Evolutionary conservation across 2,329 filamentous ascomycete species (phyloP).

Genomic region (Thermoascus crustaceus): DNA sequence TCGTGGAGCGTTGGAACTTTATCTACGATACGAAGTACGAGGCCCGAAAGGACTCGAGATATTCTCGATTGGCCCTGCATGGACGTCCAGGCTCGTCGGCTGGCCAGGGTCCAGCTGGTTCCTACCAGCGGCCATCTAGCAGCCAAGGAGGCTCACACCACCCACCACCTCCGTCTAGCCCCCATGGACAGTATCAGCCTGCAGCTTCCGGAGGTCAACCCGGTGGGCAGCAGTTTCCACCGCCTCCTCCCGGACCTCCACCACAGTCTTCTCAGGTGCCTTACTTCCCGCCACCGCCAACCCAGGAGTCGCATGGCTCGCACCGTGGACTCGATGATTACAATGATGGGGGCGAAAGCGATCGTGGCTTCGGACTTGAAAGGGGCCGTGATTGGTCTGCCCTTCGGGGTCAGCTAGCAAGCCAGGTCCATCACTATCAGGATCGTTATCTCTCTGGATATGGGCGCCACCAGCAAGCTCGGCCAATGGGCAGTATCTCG

Average conservation of each 20-base stretch:
- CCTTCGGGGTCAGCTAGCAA: slow-evolving; percentile 33
- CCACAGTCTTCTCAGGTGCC: slow-evolving; percentile 20
- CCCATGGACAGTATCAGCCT: too few species aligned
- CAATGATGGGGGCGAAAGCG: slow-evolving; percentile 24
- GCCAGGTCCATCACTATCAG: slow-evolving; percentile 38
- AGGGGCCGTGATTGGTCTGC: slow-evolving; percentile 29
- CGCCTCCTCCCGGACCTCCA: slow-evolving; percentile 30
- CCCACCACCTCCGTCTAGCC: too few species aligned
- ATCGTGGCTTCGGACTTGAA: slow-evolving; percentile 26
- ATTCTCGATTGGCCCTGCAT: slow-evolving; percentile 17
- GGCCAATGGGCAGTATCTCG: slow-evolving; percentile 26
- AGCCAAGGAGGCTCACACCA: neutral
- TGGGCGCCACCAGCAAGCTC: slow-evolving; percentile 11
- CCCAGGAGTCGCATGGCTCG: slow-evolving; percentile 23
- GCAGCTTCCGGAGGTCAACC: slow-evolving; percentile 17
- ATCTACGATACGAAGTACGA: slow-evolving; percentile 78
- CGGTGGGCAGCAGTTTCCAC: slow-evolving; percentile 30
- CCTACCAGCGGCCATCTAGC: slow-evolving; percentile 3
- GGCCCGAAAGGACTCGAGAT: slow-evolving; percentile 45
- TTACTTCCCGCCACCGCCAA: slow-evolving; percentile 37
- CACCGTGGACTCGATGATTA: slow-evolving; percentile 28
- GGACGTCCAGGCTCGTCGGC: neutral
- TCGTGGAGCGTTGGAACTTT: slow-evolving; percentile 84
- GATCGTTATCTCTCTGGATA: slow-evolving; percentile 21
- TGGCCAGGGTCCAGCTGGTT: slow-evolving; percentile 2